Evolutionary conservation across 1,284 basidiomycete species (phyloP), one percentile per base, ranked within the genome.

Genomic region (Laetiporus sulphureus): DNA sequence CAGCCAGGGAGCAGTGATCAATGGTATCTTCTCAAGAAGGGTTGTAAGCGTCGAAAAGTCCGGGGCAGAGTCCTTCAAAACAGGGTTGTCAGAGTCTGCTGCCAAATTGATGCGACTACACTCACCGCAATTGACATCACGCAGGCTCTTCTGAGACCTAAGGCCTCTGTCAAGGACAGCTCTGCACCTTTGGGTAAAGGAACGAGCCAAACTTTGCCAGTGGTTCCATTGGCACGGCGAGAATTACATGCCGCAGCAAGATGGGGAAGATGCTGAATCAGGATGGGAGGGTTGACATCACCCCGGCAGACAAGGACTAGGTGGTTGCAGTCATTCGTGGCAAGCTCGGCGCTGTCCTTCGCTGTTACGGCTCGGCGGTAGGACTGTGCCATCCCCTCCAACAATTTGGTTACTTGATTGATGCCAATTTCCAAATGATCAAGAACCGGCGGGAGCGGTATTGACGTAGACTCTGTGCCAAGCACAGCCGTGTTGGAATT

Each of bases 141-240:
- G 0, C 90, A 77, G 1, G 81, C 75, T 43, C 90, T 72, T 25
- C 85, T 69, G 18, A 93, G 58, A 5, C 84, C 86, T 12, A 85
- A 54, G 2, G 73, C 66, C 32, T 72, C 70, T 1, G 89, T 79
- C 23, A 94, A 61, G 6, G 69, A 61, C 13, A 56, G 37, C 61
- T 94, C 91, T 1, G 89, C 75, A 15, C 79, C 83, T 48, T 73
- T 72, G 2, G 86, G 81, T 12, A 94, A 65, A 11, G 82, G 72
- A n/a, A 90, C 68, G 13, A 93, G 63, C 54, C 75, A 77, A 36
- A 79, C 63, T 19, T 53, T 50, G 12, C 58, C 53, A 30, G 40
- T 35, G 20, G 61, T 46, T 12, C 32, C 22, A 19, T 24, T 38
- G 10, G 23, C 32, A 12, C 42, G 38, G 1, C 59, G 49, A 15